Percentiles rank a stretch among this genome's conserved stretches.
Evolutionary conservation across 2,329 filamentous ascomycete genomes (phyloP).

Genomic region (Neonectria punicea): DNA sequence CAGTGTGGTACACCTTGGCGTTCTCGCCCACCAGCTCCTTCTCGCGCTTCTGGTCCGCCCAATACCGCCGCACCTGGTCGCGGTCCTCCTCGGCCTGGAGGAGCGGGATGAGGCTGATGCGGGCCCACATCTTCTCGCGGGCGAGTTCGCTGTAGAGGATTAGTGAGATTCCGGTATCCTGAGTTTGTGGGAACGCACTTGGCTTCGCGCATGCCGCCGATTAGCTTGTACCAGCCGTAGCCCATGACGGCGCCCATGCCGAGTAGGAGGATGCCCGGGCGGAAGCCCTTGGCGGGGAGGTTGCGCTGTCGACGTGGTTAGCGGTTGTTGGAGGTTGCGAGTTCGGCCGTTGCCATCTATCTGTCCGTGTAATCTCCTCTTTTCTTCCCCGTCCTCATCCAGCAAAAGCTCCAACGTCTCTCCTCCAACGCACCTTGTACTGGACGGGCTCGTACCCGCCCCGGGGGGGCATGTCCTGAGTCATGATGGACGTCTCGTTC

Average conservation of each 20-base stretch:
- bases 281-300: constrained; percentile 90
- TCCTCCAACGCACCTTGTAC: constrained; percentile 79
- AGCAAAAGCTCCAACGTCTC: not conserved
- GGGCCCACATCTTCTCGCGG: constrained; percentile 98
- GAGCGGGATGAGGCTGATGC: constrained; percentile 92
- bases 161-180: too few species aligned
- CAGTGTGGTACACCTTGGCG: constrained; percentile 86
- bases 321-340: not conserved
- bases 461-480: constrained; percentile 95
- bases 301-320: constrained; percentile 75
- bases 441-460: constrained; percentile 97
- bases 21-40: constrained; percentile 88
- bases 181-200: constrained; percentile 70
- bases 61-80: constrained; percentile 87
- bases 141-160: constrained; percentile 78
- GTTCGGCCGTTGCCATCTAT: not conserved
- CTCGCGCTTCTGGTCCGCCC: constrained; percentile 89
- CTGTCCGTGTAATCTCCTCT: not conserved
- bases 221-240: constrained; percentile 90
- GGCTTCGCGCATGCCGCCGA: constrained; percentile 86
- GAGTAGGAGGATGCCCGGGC: constrained; percentile 80
- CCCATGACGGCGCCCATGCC: constrained; percentile 82
- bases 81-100: constrained; percentile 97
- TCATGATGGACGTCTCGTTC: constrained; percentile 70
- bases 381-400: not conserved